phyloP scores from a whole-genome alignment of 495 filamentous ascomycete genomes.

The Penicillium verhagenii region DNA sequence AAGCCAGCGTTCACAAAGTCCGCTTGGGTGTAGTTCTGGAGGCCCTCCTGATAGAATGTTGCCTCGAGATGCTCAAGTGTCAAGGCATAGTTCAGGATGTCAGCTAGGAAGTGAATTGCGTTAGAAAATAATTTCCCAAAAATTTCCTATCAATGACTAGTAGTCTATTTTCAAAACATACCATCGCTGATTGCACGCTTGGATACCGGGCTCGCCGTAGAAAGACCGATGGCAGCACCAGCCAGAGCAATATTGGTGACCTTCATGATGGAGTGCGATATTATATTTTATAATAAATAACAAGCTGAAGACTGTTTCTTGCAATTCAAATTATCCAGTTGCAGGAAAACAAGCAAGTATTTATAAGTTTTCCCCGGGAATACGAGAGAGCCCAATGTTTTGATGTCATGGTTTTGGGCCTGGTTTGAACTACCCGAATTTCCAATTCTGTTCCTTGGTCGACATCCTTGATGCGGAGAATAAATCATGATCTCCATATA shows the following conservation, averaged over 20 bases:
- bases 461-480: background rate
- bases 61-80: constrained; percentile 44
- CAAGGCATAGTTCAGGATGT: constrained; percentile 34
- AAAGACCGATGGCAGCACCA: constrained; percentile 10
- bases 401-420: background rate
- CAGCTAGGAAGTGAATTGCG: constrained; percentile 11
- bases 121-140: background rate
- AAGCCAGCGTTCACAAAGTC: constrained; percentile 55
- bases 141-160: background rate
- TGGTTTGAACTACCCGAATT: background rate
- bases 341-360: background rate
- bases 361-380: background rate
- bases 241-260: constrained; percentile 6
- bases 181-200: constrained; percentile 17
- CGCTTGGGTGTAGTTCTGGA: constrained; percentile 53
- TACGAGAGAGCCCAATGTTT: background rate
- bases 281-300: background rate
- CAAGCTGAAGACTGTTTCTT: background rate
- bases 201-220: constrained; percentile 11
- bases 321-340: background rate
- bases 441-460: background rate
- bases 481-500: background rate
- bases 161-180: background rate
- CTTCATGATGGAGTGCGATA: constrained; percentile 11
- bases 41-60: constrained; percentile 53